Evolutionary conservation across 768 basidiomycete genomes (phyloP).

Genomic region (Exidia glandulosa): DNA sequence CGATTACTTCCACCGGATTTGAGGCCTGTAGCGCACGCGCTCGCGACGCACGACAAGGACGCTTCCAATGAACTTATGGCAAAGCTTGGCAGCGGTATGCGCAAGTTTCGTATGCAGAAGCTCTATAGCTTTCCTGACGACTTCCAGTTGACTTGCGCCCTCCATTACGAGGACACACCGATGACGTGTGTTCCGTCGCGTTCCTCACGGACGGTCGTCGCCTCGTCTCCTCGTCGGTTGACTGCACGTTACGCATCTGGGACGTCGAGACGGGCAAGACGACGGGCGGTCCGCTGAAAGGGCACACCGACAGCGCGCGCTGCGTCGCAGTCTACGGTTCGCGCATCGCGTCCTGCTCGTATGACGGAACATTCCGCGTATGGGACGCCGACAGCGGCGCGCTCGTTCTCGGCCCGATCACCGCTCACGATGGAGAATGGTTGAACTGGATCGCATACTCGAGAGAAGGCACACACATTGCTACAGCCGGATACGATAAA

Average conservation of each 20-base stretch:
- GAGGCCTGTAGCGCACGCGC: too few species aligned
- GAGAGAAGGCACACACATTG: constrained; percentile 15
- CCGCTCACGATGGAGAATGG: background rate
- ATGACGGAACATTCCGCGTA: constrained; percentile 5
- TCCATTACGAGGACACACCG: background rate
- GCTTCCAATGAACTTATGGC: too few species aligned
- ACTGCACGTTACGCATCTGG: constrained; percentile 4
- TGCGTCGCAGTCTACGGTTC: constrained; percentile 4
- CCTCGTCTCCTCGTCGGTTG: background rate
- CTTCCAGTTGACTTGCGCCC: background rate
- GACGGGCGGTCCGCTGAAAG: background rate
- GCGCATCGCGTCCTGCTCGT: constrained; percentile 12
- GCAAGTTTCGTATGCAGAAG: too few species aligned
- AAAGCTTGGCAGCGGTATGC: too few species aligned
- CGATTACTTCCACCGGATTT: too few species aligned
- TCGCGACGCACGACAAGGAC: too few species aligned
- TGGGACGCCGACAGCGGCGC: constrained; percentile 6
- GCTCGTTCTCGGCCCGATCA: background rate
- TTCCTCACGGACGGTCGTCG: constrained; percentile 8
- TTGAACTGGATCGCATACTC: constrained; percentile 13
- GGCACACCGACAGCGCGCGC: constrained; percentile 4
- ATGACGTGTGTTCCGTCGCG: background rate
- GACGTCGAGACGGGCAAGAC: background rate
- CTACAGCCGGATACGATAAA: constrained; percentile 18
- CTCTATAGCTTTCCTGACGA: too few species aligned